phyloP scores from a whole-genome alignment of 495 filamentous ascomycete species.

The Wilcoxina mikolae region DNA sequence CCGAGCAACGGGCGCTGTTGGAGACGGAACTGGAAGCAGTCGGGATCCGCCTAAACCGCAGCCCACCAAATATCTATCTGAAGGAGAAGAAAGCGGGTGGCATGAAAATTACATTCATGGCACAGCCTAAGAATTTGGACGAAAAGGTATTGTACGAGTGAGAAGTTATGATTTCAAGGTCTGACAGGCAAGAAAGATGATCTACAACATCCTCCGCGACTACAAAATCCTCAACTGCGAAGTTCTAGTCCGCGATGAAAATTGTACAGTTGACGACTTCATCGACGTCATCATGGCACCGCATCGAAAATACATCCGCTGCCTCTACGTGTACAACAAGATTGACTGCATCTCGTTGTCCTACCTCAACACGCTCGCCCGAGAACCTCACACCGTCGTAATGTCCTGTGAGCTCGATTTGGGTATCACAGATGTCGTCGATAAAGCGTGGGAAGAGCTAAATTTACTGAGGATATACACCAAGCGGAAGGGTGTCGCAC shows the following conservation, averaged over 20 bases:
- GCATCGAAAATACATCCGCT: slow-evolving; percentile 91
- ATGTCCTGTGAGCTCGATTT: slow-evolving; percentile 98
- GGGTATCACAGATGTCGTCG: slow-evolving; percentile 89
- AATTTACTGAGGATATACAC: slow-evolving; percentile 88
- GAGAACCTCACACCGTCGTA: slow-evolving; percentile 83
- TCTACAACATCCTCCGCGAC: slow-evolving; percentile 89
- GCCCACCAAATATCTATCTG: slow-evolving; percentile 98
- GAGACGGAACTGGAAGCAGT: slow-evolving; percentile 94
- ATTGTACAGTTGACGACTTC: slow-evolving; percentile 92
- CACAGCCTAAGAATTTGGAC: slow-evolving; percentile 75
- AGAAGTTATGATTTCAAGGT: background rate
- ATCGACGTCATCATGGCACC: slow-evolving; percentile 99
- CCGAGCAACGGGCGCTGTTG: slow-evolving; percentile 78
- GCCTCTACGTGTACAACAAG: slow-evolving; percentile 99
- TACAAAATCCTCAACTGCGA: slow-evolving; percentile 99
- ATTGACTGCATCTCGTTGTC: slow-evolving; percentile 91
- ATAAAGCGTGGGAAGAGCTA: slow-evolving; percentile 90
- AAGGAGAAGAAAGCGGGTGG: slow-evolving; percentile 94
- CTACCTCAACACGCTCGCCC: slow-evolving; percentile 79
- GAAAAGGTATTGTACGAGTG: slow-evolving; percentile 43
- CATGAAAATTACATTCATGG: slow-evolving; percentile 94
- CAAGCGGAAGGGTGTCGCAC: slow-evolving; percentile 85
- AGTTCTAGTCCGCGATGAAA: slow-evolving; percentile 84
- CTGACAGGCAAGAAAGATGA: slow-evolving; percentile 43
- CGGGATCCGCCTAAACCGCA: slow-evolving; percentile 82